Evolutionary conservation across 2,329 filamentous ascomycete genomes (phyloP).

Genomic region (Hypomyces perniciosus): DNA sequence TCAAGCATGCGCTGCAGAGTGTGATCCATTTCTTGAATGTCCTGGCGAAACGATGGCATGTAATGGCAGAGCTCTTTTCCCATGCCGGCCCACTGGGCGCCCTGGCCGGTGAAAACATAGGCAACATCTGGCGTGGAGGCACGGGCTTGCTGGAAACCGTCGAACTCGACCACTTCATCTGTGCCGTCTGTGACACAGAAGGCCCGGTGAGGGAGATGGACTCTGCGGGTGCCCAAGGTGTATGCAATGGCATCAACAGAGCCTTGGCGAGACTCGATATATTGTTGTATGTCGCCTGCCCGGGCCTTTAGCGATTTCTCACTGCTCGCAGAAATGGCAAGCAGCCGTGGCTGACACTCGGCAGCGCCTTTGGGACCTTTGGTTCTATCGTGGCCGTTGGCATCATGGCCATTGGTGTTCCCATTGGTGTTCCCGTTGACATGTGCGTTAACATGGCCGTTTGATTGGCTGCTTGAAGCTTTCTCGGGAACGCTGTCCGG

Average conservation of each 20-base stretch:
- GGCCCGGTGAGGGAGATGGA: background rate
- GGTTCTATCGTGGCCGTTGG: background rate
- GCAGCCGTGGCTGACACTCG: background rate
- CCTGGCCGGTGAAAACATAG: conserved; percentile 19
- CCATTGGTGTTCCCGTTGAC: background rate
- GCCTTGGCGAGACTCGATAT: background rate
- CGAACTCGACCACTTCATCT: background rate
- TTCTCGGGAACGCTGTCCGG: background rate
- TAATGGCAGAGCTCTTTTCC: conserved; percentile 15
- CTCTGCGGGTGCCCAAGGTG: background rate
- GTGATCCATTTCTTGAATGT: conserved; percentile 12
- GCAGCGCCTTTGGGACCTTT: background rate
- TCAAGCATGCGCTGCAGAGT: conserved; percentile 4
- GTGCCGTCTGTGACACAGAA: background rate
- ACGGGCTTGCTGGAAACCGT: background rate
- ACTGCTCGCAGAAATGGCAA: background rate
- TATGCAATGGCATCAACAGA: background rate
- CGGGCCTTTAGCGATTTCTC: background rate
- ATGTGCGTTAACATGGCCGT: background rate
- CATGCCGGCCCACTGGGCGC: conserved; percentile 23
- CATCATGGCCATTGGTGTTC: background rate
- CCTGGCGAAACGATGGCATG: conserved; percentile 6
- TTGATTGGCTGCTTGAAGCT: background rate
- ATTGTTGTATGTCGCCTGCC: background rate
- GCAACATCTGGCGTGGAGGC: background rate